Conservation (phyloP, 2,329 filamentous ascomycete species). For the Pyrenochaeta sp. region DNA sequence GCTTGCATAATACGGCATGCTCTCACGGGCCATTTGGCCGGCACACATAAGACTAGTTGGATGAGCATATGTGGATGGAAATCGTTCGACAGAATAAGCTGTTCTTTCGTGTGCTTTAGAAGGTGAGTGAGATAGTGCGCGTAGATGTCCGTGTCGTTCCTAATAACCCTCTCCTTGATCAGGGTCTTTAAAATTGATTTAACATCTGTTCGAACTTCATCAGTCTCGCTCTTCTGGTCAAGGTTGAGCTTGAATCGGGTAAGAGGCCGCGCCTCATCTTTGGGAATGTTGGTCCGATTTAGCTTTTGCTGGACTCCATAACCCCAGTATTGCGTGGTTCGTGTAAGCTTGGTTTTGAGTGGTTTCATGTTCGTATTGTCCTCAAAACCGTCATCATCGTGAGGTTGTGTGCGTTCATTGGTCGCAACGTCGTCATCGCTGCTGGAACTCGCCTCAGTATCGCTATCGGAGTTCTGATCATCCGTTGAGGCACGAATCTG, state of each 20-base stretch:
- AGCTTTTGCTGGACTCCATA: constrained; percentile 20
- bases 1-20: constrained; percentile 25
- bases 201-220: background rate
- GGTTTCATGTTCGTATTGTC: background rate
- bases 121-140: background rate
- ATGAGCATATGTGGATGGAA: constrained; percentile 7
- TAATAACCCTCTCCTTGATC: background rate
- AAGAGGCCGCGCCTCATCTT: constrained; percentile 8
- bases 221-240: background rate
- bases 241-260: constrained; percentile 20
- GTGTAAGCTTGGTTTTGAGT: background rate
- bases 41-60: constrained; percentile 27
- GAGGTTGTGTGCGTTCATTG: background rate
- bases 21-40: constrained; percentile 25
- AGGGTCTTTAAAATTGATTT: background rate
- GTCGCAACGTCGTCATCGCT: background rate
- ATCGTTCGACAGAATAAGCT: constrained; percentile 7
- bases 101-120: background rate
- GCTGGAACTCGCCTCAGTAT: background rate
- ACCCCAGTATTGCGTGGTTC: constrained; percentile 13
- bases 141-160: background rate
- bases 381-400: background rate
- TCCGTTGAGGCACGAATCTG: too few relatives aligned
- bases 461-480: background rate
- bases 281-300: constrained; percentile 9